phyloP scores from a whole-genome alignment of 2,329 filamentous ascomycete species.

The Curvularia eragrostidis region DNA sequence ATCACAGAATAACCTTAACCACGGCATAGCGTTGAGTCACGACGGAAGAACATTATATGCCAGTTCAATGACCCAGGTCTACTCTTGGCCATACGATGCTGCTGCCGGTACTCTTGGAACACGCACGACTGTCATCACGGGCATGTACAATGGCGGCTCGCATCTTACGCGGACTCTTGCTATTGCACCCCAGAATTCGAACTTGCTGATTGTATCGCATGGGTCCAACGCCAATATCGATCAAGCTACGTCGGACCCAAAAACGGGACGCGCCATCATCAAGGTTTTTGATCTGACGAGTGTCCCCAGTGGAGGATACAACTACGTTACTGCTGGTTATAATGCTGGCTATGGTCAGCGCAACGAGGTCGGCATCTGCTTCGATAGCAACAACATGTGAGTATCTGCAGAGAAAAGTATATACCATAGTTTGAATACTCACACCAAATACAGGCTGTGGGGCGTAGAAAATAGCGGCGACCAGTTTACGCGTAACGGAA shows the following conservation, averaged over 20 bases:
- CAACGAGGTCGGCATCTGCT: constrained; percentile 70
- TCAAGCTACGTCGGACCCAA: constrained; percentile 54
- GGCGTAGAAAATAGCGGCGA: constrained; percentile 75
- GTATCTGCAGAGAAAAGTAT: constrained; percentile 36
- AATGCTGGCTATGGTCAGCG: constrained; percentile 70
- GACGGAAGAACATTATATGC: constrained; percentile 60
- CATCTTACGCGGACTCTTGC: constrained; percentile 72
- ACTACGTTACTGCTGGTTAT: constrained; percentile 59
- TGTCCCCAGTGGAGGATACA: constrained; percentile 49
- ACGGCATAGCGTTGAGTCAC: constrained; percentile 56
- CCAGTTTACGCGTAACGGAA: constrained; percentile 62
- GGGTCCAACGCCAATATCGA: constrained; percentile 71
- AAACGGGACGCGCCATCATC: constrained; percentile 68
- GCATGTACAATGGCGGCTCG: constrained; percentile 60
- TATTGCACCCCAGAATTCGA: constrained; percentile 61
- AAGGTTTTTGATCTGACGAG: constrained; percentile 64
- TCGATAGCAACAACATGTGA: constrained; percentile 56
- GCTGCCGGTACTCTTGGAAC: constrained; percentile 55
- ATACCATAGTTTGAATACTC: neutral
- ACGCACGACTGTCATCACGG: constrained; percentile 64
- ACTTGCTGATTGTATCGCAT: constrained; percentile 68
- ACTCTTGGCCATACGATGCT: constrained; percentile 69
- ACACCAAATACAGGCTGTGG: constrained; percentile 36
- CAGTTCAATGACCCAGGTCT: constrained; percentile 65
- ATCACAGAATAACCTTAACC: constrained; percentile 53